phyloP scores from a whole-genome alignment of 176 grass and related monocot species.

The Triticum turgidum region DNA sequence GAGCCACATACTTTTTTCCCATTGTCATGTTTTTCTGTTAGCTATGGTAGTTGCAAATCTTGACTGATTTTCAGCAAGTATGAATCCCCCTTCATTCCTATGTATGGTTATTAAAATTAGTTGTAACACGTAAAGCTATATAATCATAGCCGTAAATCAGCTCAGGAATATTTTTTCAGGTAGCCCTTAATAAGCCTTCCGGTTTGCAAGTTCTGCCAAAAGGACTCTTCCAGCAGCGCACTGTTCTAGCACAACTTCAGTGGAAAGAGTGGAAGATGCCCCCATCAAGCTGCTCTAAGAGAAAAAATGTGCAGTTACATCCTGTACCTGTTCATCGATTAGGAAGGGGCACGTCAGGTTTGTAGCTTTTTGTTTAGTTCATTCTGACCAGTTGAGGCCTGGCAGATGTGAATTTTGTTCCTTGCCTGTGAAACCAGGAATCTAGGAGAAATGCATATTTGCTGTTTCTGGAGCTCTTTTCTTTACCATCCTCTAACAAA shows the following conservation, averaged over 20 bases:
- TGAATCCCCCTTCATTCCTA: not conserved
- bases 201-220: slow-evolving; percentile 95
- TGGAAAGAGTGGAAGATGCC: slow-evolving; percentile 71
- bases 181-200: slow-evolving; percentile 84
- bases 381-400: slow-evolving; percentile 16
- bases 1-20: not conserved
- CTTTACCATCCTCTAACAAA: not conserved
- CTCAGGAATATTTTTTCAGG: slow-evolving; percentile 37
- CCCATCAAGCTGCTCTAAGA: slow-evolving; percentile 24
- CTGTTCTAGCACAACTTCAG: slow-evolving; percentile 77
- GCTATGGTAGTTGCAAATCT: not conserved
- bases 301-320: slow-evolving; percentile 47
- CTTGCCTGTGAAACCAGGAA: not conserved
- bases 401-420: not conserved
- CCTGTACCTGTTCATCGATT: slow-evolving; percentile 87
- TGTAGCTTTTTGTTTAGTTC: slow-evolving; percentile 29
- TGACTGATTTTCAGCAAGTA: not conserved
- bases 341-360: slow-evolving; percentile 95
- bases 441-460: not conserved
- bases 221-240: slow-evolving; percentile 92
- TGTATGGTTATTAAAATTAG: not conserved
- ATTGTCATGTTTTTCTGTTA: not conserved
- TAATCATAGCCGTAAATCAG: not conserved
- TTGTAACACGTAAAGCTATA: not conserved
- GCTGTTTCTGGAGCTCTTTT: not conserved